These are phyloP conservation scores for Tuber indicum DNA, from an alignment of 495 filamentous ascomycete genomes.

Conservation along the genomic window DNA sequence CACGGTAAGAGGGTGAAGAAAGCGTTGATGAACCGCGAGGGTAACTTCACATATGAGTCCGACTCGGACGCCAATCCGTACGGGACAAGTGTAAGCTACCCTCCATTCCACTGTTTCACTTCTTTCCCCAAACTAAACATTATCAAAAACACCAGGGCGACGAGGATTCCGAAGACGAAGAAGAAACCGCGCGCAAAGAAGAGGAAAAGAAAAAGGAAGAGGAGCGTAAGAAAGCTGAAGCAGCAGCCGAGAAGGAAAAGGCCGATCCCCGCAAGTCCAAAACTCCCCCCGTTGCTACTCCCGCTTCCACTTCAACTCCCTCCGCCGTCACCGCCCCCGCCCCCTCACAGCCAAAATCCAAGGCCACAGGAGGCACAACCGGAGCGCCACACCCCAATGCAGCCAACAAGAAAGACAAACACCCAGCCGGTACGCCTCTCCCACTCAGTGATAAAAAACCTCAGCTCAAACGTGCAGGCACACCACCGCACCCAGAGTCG, in stretches of 20 bases:
- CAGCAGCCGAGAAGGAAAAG: slow-evolving; percentile 43
- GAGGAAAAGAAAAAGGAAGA: slow-evolving; percentile 66
- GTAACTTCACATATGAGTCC: slow-evolving; percentile 74
- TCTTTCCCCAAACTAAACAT: neutral
- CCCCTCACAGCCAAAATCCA: slow-evolving; percentile 40
- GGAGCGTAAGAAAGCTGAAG: slow-evolving; percentile 50
- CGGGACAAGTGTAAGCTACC: slow-evolving; percentile 43
- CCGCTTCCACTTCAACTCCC: slow-evolving; percentile 61
- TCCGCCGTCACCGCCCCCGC: slow-evolving; percentile 57
- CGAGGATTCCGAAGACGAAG: slow-evolving; percentile 49
- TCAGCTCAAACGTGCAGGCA: slow-evolving; percentile 75
- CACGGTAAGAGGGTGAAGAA: slow-evolving; percentile 71
- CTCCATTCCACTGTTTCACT: neutral
- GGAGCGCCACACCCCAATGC: neutral
- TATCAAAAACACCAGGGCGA: slow-evolving; percentile 34
- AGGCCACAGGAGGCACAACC: slow-evolving; percentile 24
- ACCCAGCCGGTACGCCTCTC: slow-evolving; percentile 36
- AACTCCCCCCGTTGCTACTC: slow-evolving; percentile 50
- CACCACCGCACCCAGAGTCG: slow-evolving; percentile 67
- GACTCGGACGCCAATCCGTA: slow-evolving; percentile 73
- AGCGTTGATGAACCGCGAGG: slow-evolving; percentile 72
- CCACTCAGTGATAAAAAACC: slow-evolving; percentile 58
- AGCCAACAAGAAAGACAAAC: slow-evolving; percentile 22
- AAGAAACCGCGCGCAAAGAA: slow-evolving; percentile 51
- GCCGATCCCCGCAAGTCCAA: slow-evolving; percentile 33